Conservation (phyloP, 495 filamentous ascomycete species). For the Penicillium mononematosum region DNA sequence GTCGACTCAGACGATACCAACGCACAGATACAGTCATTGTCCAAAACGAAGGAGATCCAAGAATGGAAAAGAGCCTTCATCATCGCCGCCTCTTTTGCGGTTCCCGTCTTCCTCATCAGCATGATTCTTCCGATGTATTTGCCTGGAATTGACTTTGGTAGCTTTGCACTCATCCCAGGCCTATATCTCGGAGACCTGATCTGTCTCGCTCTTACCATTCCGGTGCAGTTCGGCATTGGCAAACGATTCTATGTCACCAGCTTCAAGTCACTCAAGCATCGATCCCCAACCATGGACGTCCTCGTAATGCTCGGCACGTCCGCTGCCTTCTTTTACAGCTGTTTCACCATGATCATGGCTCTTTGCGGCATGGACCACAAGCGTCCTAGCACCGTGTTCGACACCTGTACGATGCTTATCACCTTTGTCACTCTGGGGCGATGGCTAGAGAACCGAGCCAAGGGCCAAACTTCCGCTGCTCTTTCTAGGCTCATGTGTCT, state of each 20-base stretch:
- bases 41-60: constrained; percentile 93
- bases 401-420: constrained; percentile 98
- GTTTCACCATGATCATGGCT: constrained; percentile 83
- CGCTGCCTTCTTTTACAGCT: constrained; percentile 96
- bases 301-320: constrained; percentile 92
- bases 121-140: constrained; percentile 86
- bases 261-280: constrained; percentile 86
- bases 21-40: constrained; percentile 90
- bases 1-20: constrained; percentile 94
- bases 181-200: constrained; percentile 85
- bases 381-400: constrained; percentile 84
- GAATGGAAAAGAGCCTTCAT: constrained; percentile 84
- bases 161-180: constrained; percentile 62
- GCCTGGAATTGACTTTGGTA: constrained; percentile 70
- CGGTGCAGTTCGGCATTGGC: constrained; percentile 95
- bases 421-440: constrained; percentile 92
- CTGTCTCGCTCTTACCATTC: constrained; percentile 79
- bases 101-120: constrained; percentile 89
- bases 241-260: constrained; percentile 88
- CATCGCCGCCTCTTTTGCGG: constrained; percentile 71
- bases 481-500: constrained; percentile 94
- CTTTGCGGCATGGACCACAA: constrained; percentile 66
- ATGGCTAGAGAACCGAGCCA: constrained; percentile 91
- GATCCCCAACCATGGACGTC: constrained; percentile 96
- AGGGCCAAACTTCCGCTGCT: constrained; percentile 94